Percentiles rank a stretch among this genome's conserved stretches.
These are phyloP conservation scores for Lunularia cruciata DNA, from an alignment of 225 moss, liverwort and hornwort species.

Conservation along the genomic window DNA sequence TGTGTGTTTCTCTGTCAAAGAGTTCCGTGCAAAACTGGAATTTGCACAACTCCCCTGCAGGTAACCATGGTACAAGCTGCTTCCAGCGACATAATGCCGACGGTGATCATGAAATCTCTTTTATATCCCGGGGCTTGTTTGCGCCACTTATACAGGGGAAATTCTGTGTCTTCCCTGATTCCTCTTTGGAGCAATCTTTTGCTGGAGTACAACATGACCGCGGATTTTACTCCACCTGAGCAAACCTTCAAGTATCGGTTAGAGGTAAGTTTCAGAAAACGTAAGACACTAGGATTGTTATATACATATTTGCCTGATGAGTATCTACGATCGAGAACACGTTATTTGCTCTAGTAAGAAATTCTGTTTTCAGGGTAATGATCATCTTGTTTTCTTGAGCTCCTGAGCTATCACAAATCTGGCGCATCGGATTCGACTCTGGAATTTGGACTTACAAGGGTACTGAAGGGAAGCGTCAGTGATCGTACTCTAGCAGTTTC, in stretches of 20 bases:
- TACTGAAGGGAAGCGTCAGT: too few relatives aligned
- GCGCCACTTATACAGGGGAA: constrained; percentile 36
- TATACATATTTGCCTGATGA: too few relatives aligned
- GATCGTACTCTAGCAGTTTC: too few relatives aligned
- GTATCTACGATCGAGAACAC: too few relatives aligned
- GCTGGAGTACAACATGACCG: constrained; percentile 56
- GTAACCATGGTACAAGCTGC: constrained; percentile 50
- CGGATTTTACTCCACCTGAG: constrained; percentile 7
- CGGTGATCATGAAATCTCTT: constrained; percentile 38
- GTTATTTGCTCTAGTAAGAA: too few relatives aligned
- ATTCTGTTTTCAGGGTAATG: too few relatives aligned
- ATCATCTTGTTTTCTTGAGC: too few relatives aligned
- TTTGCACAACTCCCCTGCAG: constrained; percentile 51
- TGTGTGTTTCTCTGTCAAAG: constrained; percentile 20
- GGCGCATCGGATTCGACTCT: too few relatives aligned
- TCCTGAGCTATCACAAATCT: too few relatives aligned
- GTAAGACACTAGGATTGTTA: too few relatives aligned
- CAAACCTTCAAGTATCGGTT: constrained; percentile 42
- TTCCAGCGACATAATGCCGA: constrained; percentile 31
- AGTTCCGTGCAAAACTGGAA: constrained; percentile 57
- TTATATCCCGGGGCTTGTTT: constrained; percentile 57
- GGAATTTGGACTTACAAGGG: too few relatives aligned
- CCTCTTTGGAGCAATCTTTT: constrained; percentile 50
- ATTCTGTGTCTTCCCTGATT: constrained; percentile 34
- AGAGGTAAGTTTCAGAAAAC: constrained; percentile 38